Conservation (phyloP, 305 asterid species). For the Rubia tinctorum region DNA sequence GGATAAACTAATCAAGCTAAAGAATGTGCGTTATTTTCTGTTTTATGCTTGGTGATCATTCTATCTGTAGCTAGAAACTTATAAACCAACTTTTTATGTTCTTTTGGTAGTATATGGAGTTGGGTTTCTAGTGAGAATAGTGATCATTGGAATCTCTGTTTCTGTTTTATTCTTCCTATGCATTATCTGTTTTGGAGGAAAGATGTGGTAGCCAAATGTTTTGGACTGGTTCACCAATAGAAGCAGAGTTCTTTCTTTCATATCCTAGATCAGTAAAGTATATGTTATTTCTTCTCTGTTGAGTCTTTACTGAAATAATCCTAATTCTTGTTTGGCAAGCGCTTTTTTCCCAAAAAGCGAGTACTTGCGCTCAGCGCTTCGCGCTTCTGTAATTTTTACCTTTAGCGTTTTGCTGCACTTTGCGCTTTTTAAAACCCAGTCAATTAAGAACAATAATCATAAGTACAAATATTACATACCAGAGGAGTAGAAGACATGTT, state of each 20-base stretch:
- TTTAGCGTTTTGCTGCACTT: too few relatives aligned
- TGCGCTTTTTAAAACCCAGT: too few relatives aligned
- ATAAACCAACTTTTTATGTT: conserved; percentile 22
- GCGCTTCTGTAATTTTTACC: too few relatives aligned
- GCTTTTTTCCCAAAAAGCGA: too few relatives aligned
- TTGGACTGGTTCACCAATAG: conserved; percentile 9
- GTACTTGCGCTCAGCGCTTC: too few relatives aligned
- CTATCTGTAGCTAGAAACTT: conserved; percentile 44
- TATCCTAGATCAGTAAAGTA: neutral
- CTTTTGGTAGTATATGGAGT: neutral
- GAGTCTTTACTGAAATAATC: too few relatives aligned
- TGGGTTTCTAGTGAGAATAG: neutral
- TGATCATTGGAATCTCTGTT: neutral
- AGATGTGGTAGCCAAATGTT: neutral
- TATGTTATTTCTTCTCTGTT: too few relatives aligned
- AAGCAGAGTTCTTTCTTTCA: neutral
- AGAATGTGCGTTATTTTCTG: conserved; percentile 95
- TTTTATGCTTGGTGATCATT: conserved; percentile 63
- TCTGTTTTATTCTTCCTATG: neutral
- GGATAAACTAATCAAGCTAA: conserved; percentile 94
- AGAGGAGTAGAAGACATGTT: neutral
- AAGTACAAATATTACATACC: neutral
- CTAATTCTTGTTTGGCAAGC: too few relatives aligned
- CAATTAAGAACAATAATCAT: neutral
- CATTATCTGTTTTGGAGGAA: neutral